Conservation (phyloP, 1,284 basidiomycete genomes). For the Pseudozyma pruni region DNA sequence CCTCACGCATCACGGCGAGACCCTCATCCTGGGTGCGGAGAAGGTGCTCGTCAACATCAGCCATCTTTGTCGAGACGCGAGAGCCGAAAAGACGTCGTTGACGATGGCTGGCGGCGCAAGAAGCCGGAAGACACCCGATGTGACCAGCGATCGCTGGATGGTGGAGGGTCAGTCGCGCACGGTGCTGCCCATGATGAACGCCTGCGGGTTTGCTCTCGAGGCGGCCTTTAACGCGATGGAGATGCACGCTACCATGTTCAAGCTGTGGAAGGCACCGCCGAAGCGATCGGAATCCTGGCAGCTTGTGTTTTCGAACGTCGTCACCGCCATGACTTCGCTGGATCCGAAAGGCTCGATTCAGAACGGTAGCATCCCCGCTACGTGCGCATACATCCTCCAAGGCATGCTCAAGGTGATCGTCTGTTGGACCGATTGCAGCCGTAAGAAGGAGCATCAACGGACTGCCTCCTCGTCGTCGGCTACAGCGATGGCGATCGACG, state of each 20-base stretch:
- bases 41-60: constrained; percentile 32
- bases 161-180: constrained; percentile 29
- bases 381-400: constrained; percentile 38
- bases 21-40: constrained; percentile 32
- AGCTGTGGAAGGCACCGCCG: constrained; percentile 40
- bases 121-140: not conserved
- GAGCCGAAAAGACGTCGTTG: not conserved
- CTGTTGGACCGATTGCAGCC: constrained; percentile 32
- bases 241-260: constrained; percentile 45
- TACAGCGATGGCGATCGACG: not conserved
- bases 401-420: constrained; percentile 42
- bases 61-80: constrained; percentile 19
- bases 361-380: constrained; percentile 42
- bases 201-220: constrained; percentile 37
- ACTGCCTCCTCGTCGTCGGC: constrained; percentile 1
- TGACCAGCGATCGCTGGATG: constrained; percentile 14
- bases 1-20: constrained; percentile 23
- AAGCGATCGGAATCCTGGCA: constrained; percentile 41
- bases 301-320: constrained; percentile 25
- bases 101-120: no score
- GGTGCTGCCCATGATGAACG: constrained; percentile 26
- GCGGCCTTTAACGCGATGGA: constrained; percentile 45
- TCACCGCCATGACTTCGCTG: constrained; percentile 18
- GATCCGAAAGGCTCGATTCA: constrained; percentile 33
- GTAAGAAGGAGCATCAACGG: constrained; percentile 31